Conservation (phyloP, 2,329 filamentous ascomycete genomes). For the Tolypocladium tundrense region DNA sequence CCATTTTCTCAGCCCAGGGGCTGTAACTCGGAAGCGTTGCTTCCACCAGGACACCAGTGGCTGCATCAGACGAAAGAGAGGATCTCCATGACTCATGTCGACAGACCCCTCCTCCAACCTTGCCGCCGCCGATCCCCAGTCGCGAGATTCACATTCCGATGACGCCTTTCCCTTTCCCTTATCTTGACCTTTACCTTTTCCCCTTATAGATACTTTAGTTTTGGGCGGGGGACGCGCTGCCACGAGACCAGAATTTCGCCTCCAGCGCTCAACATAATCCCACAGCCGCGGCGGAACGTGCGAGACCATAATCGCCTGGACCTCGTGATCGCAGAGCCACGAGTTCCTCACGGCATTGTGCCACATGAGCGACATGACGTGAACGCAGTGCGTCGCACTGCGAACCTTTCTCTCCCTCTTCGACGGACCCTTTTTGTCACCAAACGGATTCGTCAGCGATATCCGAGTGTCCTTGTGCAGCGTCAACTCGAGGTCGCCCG, state of each 20-base stretch:
- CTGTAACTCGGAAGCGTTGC: slow-evolving; percentile 65
- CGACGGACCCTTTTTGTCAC: slow-evolving; percentile 70
- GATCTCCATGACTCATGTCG: slow-evolving; percentile 76
- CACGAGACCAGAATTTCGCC: slow-evolving; percentile 53
- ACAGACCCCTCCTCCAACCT: slow-evolving; percentile 59
- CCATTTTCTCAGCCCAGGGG: slow-evolving; percentile 75
- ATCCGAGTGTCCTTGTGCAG: slow-evolving; percentile 49
- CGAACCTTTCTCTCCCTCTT: slow-evolving; percentile 76
- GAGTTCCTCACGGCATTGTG: slow-evolving; percentile 80
- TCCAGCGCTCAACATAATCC: slow-evolving; percentile 66
- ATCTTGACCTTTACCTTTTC: slow-evolving; percentile 24
- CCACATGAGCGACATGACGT: slow-evolving; percentile 80
- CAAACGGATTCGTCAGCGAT: slow-evolving; percentile 50
- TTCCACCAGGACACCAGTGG: slow-evolving; percentile 80
- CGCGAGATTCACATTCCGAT: slow-evolving; percentile 28
- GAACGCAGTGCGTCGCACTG: slow-evolving; percentile 72
- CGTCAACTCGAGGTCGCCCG: slow-evolving; percentile 66
- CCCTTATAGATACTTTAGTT: slow-evolving; percentile 14
- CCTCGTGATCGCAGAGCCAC: slow-evolving; percentile 68
- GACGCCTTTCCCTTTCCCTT: slow-evolving; percentile 11
- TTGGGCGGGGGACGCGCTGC: slow-evolving; percentile 22
- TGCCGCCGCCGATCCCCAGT: slow-evolving; percentile 64
- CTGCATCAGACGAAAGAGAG: slow-evolving; percentile 66
- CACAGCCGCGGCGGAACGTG: slow-evolving; percentile 59
- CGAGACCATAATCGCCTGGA: slow-evolving; percentile 68